Evolutionary conservation across 2,329 filamentous ascomycete genomes (phyloP).

Genomic region (Aulographum hederae): DNA sequence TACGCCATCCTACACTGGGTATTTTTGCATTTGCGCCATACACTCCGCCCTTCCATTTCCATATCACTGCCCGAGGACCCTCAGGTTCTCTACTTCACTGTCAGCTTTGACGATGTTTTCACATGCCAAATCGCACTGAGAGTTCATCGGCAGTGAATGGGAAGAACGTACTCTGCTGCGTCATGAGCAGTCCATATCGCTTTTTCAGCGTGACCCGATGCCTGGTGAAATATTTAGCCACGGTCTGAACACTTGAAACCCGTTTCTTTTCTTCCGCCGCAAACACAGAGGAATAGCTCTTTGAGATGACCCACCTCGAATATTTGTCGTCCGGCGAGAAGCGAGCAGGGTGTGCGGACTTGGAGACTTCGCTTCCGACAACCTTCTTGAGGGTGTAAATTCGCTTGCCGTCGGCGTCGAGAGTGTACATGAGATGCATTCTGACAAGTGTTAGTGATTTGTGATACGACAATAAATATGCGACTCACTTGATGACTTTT

Average conservation of each 20-base stretch:
- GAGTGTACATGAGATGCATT: conserved; percentile 77
- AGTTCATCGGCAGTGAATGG: too few relatives aligned
- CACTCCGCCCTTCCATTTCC: too few relatives aligned
- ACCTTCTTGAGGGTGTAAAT: conserved; percentile 93
- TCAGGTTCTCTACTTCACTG: too few relatives aligned
- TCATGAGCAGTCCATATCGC: conserved; percentile 74
- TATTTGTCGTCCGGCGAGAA: conserved; percentile 99
- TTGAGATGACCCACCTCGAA: conserved; percentile 47
- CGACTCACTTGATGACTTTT: background rate
- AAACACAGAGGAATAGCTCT: background rate
- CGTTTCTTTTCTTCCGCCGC: background rate
- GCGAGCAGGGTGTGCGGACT: conserved; percentile 85
- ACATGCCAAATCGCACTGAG: too few relatives aligned
- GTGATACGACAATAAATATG: conserved; percentile 8
- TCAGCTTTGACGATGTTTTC: too few relatives aligned
- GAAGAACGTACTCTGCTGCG: conserved; percentile 47
- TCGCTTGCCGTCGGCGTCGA: conserved; percentile 68
- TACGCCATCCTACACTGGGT: too few relatives aligned
- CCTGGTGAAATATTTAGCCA: conserved; percentile 22
- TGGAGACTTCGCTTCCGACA: conserved; percentile 64
- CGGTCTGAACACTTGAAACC: background rate
- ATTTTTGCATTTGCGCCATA: too few relatives aligned
- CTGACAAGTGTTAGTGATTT: conserved; percentile 1
- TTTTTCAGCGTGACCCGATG: conserved; percentile 92
- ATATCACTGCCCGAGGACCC: too few relatives aligned